These are phyloP conservation scores for Exophiala sp. DNA, from an alignment of 2,329 filamentous ascomycete genomes.

Conservation along the genomic window DNA sequence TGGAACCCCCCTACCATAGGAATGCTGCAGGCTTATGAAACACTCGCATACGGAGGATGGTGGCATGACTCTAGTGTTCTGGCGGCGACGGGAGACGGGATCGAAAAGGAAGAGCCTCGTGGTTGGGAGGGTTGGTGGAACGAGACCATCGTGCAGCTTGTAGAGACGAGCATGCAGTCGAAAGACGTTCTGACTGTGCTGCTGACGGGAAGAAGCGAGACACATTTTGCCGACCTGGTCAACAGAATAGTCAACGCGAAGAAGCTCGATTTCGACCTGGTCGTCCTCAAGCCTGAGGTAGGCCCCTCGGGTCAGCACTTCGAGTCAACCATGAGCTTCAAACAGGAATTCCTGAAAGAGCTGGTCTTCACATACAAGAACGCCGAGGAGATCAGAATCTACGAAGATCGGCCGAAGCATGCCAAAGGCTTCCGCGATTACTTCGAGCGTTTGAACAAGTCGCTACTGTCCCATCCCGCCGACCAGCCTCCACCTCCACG, in stretches of 20 bases:
- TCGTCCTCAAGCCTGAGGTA: conserved; percentile 77
- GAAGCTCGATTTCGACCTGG: conserved; percentile 77
- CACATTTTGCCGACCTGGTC: conserved; percentile 69
- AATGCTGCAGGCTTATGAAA: conserved; percentile 66
- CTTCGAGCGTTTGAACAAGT: conserved; percentile 68
- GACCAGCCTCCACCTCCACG: conserved; percentile 45
- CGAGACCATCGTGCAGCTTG: conserved; percentile 74
- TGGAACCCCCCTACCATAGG: conserved; percentile 78
- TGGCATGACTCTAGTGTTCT: conserved; percentile 92
- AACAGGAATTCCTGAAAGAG: conserved; percentile 73
- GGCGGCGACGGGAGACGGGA: conserved; percentile 74
- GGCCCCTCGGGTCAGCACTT: conserved; percentile 77
- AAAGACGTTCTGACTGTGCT: conserved; percentile 79
- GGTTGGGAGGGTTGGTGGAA: conserved; percentile 98
- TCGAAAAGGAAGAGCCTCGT: conserved; percentile 71
- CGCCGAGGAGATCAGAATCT: conserved; percentile 71
- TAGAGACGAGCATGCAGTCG: conserved; percentile 72
- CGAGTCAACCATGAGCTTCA: conserved; percentile 80
- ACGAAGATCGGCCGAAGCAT: conserved; percentile 59
- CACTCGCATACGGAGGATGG: conserved; percentile 82
- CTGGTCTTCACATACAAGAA: conserved; percentile 79
- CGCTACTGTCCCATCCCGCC: conserved; percentile 40
- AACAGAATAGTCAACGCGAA: conserved; percentile 73
- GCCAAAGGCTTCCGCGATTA: conserved; percentile 81
- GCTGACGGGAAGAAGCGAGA: conserved; percentile 77